A percentile compares a stretch with the other conserved stretches of the same genome.
Evolutionary conservation across 208 protist genomes (phyloP).

Genomic region (Leishmania martiniquensis): DNA sequence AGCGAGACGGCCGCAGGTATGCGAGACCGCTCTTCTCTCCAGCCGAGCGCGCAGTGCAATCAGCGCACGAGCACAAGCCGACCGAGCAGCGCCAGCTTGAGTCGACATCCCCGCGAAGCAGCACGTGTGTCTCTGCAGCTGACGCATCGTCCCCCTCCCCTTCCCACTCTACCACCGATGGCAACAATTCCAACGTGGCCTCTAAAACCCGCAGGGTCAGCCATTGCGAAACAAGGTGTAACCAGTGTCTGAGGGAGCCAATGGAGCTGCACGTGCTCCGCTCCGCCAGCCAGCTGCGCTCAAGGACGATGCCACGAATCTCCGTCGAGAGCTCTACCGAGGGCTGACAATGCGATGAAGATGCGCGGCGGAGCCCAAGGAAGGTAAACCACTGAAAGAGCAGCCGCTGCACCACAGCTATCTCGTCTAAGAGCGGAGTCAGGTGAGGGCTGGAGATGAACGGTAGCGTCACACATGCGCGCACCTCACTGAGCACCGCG

Average conservation of each 20-base stretch:
- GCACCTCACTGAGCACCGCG: slow-evolving; percentile 1
- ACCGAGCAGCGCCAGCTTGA: not conserved
- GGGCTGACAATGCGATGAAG: not conserved
- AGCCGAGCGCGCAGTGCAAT: not conserved
- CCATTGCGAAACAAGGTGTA: slow-evolving; percentile 5
- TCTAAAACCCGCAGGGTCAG: slow-evolving; percentile 4
- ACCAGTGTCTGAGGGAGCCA: not conserved
- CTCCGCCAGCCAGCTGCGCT: not conserved
- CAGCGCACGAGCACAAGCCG: not conserved
- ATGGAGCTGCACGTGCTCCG: not conserved
- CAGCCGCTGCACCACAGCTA: not conserved
- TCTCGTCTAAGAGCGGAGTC: not conserved
- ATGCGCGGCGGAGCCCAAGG: not conserved
- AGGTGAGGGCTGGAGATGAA: not conserved
- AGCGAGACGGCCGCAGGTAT: not conserved
- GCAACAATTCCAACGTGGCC: not conserved
- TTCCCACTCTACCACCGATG: not conserved
- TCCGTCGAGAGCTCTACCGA: not conserved
- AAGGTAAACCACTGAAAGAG: slow-evolving; percentile 9
- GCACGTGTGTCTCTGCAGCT: not conserved
- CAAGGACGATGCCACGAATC: not conserved
- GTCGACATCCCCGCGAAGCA: not conserved
- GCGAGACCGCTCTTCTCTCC: not conserved
- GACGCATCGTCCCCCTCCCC: not conserved
- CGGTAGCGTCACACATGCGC: not conserved